These are phyloP conservation scores for Talaromyces sp. DNA, from an alignment of 2,329 filamentous ascomycete species.

Conservation along the genomic window DNA sequence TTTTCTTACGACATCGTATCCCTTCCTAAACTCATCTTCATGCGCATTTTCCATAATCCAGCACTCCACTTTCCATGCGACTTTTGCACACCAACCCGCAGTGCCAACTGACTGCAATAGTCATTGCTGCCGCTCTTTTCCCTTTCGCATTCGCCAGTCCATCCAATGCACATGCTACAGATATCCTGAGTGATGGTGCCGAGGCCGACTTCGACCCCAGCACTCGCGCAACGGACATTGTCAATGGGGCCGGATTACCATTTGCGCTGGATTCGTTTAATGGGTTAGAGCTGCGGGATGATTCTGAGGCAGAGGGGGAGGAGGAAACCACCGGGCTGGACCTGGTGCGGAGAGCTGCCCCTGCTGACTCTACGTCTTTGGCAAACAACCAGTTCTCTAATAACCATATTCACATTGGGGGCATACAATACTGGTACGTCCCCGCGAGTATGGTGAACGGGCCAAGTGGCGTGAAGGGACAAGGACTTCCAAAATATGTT, in stretches of 20 bases:
- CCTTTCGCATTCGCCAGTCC: conserved; percentile 62
- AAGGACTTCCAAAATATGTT: conserved; percentile 35
- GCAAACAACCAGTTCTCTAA: conserved; percentile 67
- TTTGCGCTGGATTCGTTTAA: conserved; percentile 33
- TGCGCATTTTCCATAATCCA: conserved; percentile 10
- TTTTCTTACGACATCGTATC: background rate
- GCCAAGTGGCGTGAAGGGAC: conserved; percentile 37
- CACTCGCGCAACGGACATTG: conserved; percentile 34
- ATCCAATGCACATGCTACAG: conserved; percentile 64
- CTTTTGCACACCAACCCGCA: conserved; percentile 67
- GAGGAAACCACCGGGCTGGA: conserved; percentile 35
- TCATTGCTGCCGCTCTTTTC: conserved; percentile 60
- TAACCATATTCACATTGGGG: conserved; percentile 61
- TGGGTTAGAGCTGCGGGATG: conserved; percentile 35
- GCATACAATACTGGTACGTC: conserved; percentile 67
- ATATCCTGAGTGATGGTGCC: conserved; percentile 50
- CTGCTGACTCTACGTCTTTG: conserved; percentile 53
- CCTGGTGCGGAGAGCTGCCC: conserved; percentile 57
- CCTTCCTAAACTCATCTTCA: conserved; percentile 1
- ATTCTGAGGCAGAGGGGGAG: conserved; percentile 33
- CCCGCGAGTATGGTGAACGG: conserved; percentile 58
- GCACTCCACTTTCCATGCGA: conserved; percentile 38
- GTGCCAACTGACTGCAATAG: conserved; percentile 70
- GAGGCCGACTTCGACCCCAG: conserved; percentile 53
- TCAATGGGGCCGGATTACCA: conserved; percentile 33